Evolutionary conservation across 106 monocot species (phyloP).

Genomic region (Phalaenopsis aphrodite): DNA sequence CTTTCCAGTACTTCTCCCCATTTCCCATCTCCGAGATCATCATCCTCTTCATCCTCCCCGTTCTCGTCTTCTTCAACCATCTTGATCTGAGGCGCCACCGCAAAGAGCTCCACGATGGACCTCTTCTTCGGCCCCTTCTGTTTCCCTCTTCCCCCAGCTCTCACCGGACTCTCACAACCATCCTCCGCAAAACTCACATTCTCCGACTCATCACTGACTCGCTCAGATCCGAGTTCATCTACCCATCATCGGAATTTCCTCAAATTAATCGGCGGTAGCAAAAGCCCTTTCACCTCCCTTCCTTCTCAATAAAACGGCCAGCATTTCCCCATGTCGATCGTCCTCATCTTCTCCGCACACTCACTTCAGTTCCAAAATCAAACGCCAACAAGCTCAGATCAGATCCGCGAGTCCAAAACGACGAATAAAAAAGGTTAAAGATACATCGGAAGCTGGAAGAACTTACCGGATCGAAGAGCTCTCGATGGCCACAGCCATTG

Average conservation of each 20-base stretch:
- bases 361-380: no score
- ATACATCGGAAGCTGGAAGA: no score
- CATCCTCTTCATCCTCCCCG: neutral
- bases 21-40: neutral
- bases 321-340: conserved; percentile 8
- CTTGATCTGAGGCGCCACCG: conserved; percentile 25
- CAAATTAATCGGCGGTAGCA: conserved; percentile 8
- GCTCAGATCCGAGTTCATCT: conserved; percentile 9
- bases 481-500: no score
- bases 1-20: no score
- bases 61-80: neutral
- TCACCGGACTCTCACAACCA: neutral
- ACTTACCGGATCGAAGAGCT: no score
- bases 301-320: conserved; percentile 9
- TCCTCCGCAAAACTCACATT: neutral
- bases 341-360: no score
- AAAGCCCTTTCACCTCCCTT: neutral
- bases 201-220: neutral
- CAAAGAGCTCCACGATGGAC: conserved; percentile 10
- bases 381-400: no score
- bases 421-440: no score
- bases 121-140: conserved; percentile 37
- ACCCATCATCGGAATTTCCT: conserved; percentile 21
- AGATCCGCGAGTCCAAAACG: no score
- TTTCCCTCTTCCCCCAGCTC: conserved; percentile 5